phyloP scores from a whole-genome alignment of 2,329 filamentous ascomycete genomes.

The Cadophora gregata region DNA sequence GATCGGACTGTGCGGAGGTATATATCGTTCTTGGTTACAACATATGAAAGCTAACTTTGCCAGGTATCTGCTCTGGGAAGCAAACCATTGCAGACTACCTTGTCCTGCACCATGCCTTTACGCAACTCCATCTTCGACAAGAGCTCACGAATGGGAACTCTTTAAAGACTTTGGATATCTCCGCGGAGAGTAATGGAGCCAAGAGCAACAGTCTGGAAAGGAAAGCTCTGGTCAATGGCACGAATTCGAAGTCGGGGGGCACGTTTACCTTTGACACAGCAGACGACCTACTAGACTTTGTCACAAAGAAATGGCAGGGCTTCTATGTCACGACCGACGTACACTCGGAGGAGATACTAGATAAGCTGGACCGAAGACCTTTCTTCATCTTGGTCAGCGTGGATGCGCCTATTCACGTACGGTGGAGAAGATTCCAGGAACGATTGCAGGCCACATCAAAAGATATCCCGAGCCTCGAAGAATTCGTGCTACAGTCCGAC shows the following conservation, averaged over 20 bases:
- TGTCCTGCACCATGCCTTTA: conserved; percentile 82
- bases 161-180: conserved; percentile 8
- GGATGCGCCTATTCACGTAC: conserved; percentile 83
- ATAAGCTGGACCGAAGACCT: conserved; percentile 77
- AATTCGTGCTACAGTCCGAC: conserved; percentile 68
- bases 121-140: conserved; percentile 65
- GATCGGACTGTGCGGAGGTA: conserved; percentile 77
- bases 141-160: conserved; percentile 23
- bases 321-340: conserved; percentile 89
- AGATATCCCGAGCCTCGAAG: conserved; percentile 51
- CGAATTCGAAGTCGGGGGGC: conserved; percentile 5
- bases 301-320: conserved; percentile 82
- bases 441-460: conserved; percentile 46
- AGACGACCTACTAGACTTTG: conserved; percentile 78
- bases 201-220: not conserved
- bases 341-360: conserved; percentile 72
- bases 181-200: not conserved
- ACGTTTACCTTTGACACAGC: conserved; percentile 62
- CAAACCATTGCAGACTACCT: conserved; percentile 88
- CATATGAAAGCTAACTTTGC: not conserved
- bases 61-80: conserved; percentile 93
- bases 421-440: conserved; percentile 79
- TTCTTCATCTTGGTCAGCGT: conserved; percentile 94
- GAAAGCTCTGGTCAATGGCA: conserved; percentile 24
- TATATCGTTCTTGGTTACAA: not conserved